Conservation (phyloP, 176 grass and related monocot species). For the Elymus sibiricus region DNA sequence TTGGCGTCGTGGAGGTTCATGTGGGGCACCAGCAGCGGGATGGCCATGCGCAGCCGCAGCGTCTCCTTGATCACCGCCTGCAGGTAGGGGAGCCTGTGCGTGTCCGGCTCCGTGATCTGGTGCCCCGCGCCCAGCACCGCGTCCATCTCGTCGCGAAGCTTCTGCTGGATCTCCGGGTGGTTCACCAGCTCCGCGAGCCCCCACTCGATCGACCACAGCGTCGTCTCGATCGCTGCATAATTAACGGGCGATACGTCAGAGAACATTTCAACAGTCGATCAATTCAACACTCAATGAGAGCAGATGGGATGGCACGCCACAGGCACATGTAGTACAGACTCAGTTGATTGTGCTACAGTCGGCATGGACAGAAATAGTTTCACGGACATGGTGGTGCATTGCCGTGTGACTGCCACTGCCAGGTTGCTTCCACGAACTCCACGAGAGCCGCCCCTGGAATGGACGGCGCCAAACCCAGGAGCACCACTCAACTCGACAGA, state of each 20-base stretch:
- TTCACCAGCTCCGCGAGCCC: constrained; percentile 95
- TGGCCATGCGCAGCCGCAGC: constrained; percentile 72
- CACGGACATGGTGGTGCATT: not conserved
- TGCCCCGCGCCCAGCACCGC: constrained; percentile 32
- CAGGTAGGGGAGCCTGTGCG: constrained; percentile 59
- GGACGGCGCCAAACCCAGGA: not conserved
- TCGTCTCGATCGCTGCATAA: constrained; percentile 91
- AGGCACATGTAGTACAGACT: not conserved
- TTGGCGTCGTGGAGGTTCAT: constrained; percentile 86
- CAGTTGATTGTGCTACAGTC: too few relatives aligned
- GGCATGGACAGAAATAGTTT: too few relatives aligned
- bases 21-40: constrained; percentile 79
- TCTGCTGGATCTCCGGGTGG: constrained; percentile 77
- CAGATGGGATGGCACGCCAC: not conserved
- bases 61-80: constrained; percentile 87
- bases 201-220: constrained; percentile 99
- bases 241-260: too few relatives aligned
- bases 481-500: not conserved
- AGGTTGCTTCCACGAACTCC: not conserved
- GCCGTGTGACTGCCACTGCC: not conserved
- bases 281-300: not conserved
- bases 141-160: constrained; percentile 65
- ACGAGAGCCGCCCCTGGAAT: not conserved
- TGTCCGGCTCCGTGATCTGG: constrained; percentile 75
- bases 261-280: not conserved